Conservation (phyloP, 441 rosid species). For the Gossypium lobatum region DNA sequence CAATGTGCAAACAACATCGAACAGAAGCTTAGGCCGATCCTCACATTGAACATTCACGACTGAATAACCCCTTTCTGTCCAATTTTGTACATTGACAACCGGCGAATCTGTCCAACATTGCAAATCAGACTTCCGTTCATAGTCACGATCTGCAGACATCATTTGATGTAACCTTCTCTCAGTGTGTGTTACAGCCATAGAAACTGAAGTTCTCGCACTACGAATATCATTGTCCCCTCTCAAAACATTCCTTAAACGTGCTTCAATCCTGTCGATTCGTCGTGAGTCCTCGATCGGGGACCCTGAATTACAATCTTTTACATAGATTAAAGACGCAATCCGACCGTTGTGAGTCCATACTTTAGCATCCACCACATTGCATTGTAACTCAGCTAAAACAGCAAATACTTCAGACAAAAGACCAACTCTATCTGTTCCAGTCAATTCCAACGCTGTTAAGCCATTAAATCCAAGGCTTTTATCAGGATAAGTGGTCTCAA, state of each 20-base stretch:
- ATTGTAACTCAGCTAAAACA: slow-evolving; percentile 73
- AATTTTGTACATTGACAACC: slow-evolving; percentile 71
- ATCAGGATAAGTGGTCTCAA: slow-evolving; percentile 54
- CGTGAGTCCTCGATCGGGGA: slow-evolving; percentile 65
- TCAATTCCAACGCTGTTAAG: slow-evolving; percentile 57
- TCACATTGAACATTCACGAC: slow-evolving; percentile 79
- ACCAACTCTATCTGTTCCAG: too few relatives aligned
- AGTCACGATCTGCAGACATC: slow-evolving; percentile 92
- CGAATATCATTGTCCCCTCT: slow-evolving; percentile 21
- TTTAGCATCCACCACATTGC: slow-evolving; percentile 78
- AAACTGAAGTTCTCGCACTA: slow-evolving; percentile 42
- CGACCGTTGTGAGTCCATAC: slow-evolving; percentile 94
- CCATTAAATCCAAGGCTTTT: slow-evolving; percentile 44
- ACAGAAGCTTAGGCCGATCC: slow-evolving; percentile 71
- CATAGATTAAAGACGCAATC: slow-evolving; percentile 62
- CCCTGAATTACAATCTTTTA: slow-evolving; percentile 65
- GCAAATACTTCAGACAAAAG: slow-evolving; percentile 74
- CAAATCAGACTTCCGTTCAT: slow-evolving; percentile 51
- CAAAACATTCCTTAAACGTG: slow-evolving; percentile 64
- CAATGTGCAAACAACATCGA: slow-evolving; percentile 85
- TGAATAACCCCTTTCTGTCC: slow-evolving; percentile 71
- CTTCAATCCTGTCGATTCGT: slow-evolving; percentile 53
- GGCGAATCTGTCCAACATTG: slow-evolving; percentile 30
- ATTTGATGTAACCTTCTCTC: slow-evolving; percentile 91
- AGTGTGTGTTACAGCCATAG: slow-evolving; percentile 58